Conservation (phyloP, 257 asterid species). For the Perilla frutescens region DNA sequence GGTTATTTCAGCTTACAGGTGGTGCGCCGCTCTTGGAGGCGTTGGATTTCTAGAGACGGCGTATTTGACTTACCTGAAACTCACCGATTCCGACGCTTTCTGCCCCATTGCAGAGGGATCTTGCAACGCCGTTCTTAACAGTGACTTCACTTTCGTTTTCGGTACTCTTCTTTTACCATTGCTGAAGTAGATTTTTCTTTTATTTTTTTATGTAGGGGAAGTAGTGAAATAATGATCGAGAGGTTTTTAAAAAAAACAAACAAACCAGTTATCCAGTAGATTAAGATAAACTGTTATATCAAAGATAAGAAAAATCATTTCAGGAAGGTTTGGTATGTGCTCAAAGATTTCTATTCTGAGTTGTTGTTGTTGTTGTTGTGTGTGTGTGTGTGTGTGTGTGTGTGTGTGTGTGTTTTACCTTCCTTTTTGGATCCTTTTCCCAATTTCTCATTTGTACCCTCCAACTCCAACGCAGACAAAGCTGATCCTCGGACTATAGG, state of each 20-base stretch:
- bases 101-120: constrained; percentile 72
- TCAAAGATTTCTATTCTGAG: not conserved
- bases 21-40: constrained; percentile 71
- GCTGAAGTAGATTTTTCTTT: not conserved
- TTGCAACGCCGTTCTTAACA: constrained; percentile 68
- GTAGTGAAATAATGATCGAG: not conserved
- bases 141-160: constrained; percentile 67
- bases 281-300: not conserved
- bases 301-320: not conserved
- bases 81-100: constrained; percentile 70
- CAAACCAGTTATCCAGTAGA: not conserved
- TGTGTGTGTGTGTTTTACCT: too few relatives aligned
- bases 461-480: constrained; percentile 97
- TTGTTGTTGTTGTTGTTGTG: too few relatives aligned
- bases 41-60: constrained; percentile 73
- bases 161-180: constrained; percentile 49
- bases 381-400: too few relatives aligned
- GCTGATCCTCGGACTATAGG: too few relatives aligned
- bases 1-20: constrained; percentile 49
- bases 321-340: not conserved
- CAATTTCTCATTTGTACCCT: constrained; percentile 93
- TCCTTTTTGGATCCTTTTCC: constrained; percentile 48
- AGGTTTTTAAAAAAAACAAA: not conserved
- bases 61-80: constrained; percentile 69
- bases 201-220: not conserved